Evolutionary conservation across 305 asterid genomes (phyloP).

Genomic region (Solanum hybrid): DNA sequence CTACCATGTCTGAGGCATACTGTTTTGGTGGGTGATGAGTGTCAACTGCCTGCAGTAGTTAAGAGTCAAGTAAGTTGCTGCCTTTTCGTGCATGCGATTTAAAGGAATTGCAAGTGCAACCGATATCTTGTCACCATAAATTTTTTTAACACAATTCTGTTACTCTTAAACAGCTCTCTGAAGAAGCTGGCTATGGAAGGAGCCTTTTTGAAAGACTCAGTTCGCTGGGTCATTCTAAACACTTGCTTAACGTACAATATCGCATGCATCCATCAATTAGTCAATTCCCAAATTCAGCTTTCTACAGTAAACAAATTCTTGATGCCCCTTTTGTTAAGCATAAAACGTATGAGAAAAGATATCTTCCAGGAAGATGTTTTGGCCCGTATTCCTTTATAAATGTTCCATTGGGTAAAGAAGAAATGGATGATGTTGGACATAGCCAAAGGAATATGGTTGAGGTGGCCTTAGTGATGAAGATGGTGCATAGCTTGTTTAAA

Average conservation of each 20-base stretch:
- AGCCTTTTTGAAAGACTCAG: constrained; percentile 68
- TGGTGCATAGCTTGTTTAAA: constrained; percentile 42
- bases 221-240: constrained; percentile 43
- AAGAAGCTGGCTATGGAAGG: constrained; percentile 57
- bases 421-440: constrained; percentile 30
- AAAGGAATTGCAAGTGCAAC: background rate
- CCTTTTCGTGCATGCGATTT: background rate
- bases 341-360: constrained; percentile 23
- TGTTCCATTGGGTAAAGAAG: constrained; percentile 47
- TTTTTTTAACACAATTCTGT: background rate
- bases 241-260: constrained; percentile 52
- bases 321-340: constrained; percentile 44
- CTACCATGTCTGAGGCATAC: constrained; percentile 35
- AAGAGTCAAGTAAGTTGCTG: constrained; percentile 40
- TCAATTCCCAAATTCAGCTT: constrained; percentile 47
- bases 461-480: constrained; percentile 35
- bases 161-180: constrained; percentile 28
- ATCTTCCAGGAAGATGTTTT: constrained; percentile 41
- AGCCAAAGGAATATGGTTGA: constrained; percentile 55
- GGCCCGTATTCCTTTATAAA: constrained; percentile 69
- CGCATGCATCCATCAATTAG: constrained; percentile 77
- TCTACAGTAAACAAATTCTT: constrained; percentile 37
- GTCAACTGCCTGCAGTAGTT: constrained; percentile 50
- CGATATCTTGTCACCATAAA: background rate
- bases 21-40: constrained; percentile 61